Evolutionary conservation across 257 asterid genomes (phyloP).

Genomic region (Gynochthodes officinalis): DNA sequence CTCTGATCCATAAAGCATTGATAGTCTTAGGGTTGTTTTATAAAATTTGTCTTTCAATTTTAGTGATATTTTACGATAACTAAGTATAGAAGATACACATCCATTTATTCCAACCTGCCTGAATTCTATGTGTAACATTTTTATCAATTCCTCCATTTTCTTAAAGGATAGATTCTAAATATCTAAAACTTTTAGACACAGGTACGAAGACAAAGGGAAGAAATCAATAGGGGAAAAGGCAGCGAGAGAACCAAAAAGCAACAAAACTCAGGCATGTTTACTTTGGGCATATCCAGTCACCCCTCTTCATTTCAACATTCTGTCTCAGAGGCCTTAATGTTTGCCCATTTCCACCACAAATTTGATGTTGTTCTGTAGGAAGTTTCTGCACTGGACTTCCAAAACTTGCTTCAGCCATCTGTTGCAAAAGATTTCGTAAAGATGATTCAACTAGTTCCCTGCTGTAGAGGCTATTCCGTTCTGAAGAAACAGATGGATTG

Average conservation of each 20-base stretch:
- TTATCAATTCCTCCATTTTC: too few species aligned
- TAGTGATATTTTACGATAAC: too few species aligned
- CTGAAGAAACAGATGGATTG: slow-evolving; percentile 57
- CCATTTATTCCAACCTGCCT: too few species aligned
- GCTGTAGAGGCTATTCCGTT: slow-evolving; percentile 53
- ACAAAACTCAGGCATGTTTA: slow-evolving; percentile 20
- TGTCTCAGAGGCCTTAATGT: slow-evolving; percentile 48
- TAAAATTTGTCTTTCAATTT: too few species aligned
- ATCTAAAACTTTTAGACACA: too few species aligned
- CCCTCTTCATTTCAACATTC: slow-evolving; percentile 82
- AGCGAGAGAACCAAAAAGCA: not conserved
- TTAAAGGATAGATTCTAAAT: too few species aligned
- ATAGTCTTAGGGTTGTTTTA: too few species aligned
- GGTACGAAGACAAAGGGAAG: not conserved
- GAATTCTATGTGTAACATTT: too few species aligned
- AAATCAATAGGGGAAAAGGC: not conserved
- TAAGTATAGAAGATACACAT: too few species aligned
- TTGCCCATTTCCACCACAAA: slow-evolving; percentile 36
- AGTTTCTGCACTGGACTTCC: slow-evolving; percentile 34
- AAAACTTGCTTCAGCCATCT: slow-evolving; percentile 48
- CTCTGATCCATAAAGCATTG: too few species aligned
- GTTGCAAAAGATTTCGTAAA: slow-evolving; percentile 60
- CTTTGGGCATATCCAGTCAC: slow-evolving; percentile 95
- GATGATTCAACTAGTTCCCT: slow-evolving; percentile 80
- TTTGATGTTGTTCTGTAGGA: slow-evolving; percentile 40